Percentiles rank a stretch among this genome's conserved stretches.
Evolutionary conservation across 305 asterid genomes (phyloP).

Genomic region (Fraxinus ornus): DNA sequence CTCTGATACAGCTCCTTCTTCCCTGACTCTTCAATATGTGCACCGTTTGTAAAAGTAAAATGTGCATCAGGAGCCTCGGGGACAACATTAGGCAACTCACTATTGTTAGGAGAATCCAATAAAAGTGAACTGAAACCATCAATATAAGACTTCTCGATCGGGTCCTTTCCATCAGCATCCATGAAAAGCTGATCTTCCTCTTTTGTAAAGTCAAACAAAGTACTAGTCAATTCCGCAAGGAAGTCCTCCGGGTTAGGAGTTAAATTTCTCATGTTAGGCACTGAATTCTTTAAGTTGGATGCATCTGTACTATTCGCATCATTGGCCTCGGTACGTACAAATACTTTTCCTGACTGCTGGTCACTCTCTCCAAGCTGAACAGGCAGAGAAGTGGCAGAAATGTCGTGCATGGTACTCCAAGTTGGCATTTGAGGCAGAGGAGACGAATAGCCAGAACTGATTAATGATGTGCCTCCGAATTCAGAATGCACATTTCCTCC

Average conservation of each 20-base stretch:
- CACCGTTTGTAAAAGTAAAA: constrained; percentile 23
- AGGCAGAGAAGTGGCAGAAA: constrained; percentile 30
- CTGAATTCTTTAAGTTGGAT: constrained; percentile 29
- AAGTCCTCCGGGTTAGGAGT: constrained; percentile 44
- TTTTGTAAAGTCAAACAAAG: constrained; percentile 39
- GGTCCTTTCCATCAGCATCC: constrained; percentile 41
- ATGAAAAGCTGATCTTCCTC: constrained; percentile 44
- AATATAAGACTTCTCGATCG: constrained; percentile 40
- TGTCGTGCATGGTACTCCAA: constrained; percentile 36
- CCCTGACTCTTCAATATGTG: constrained; percentile 18
- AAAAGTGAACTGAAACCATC: constrained; percentile 52
- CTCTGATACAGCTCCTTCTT: constrained; percentile 17
- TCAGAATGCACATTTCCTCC: constrained; percentile 31
- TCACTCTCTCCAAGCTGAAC: constrained; percentile 35
- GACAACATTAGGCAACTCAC: constrained; percentile 29
- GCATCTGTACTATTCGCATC: constrained; percentile 25
- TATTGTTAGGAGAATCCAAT: constrained; percentile 46
- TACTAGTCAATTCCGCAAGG: constrained; percentile 38
- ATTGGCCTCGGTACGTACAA: constrained; percentile 18
- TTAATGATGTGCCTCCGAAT: constrained; percentile 38
- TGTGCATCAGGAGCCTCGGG: constrained; percentile 30
- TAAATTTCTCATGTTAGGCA: constrained; percentile 23
- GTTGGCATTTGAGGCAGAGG: constrained; percentile 41
- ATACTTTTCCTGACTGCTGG: constrained; percentile 23
- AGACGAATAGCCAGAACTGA: constrained; percentile 36